Evolutionary conservation across 2,329 filamentous ascomycete genomes (phyloP).

Genomic region (Paraphoma sp.): DNA sequence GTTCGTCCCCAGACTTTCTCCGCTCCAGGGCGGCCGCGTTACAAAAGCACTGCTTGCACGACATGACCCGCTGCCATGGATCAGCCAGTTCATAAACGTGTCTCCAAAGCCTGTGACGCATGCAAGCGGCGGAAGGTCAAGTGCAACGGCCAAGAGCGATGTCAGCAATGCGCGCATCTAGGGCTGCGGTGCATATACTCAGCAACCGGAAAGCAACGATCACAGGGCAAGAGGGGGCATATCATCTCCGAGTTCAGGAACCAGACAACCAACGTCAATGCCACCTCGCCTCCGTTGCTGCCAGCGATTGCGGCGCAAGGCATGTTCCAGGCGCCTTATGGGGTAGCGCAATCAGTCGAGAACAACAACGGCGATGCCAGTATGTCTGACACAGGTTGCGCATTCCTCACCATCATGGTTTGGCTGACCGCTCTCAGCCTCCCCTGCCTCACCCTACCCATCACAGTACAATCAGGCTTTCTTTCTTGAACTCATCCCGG

Average conservation of each 20-base stretch:
- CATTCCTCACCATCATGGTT: slow-evolving; percentile 1
- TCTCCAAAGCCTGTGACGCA: slow-evolving; percentile 54
- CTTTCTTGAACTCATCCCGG: slow-evolving; percentile 53
- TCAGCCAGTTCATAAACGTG: slow-evolving; percentile 35
- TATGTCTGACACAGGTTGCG: slow-evolving; percentile 14
- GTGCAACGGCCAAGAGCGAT: slow-evolving; percentile 55
- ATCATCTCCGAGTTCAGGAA: slow-evolving; percentile 52
- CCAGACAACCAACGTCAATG: slow-evolving; percentile 27
- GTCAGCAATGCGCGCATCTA: slow-evolving; percentile 49
- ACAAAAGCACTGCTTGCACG: slow-evolving; percentile 19
- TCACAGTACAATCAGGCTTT: slow-evolving; percentile 36
- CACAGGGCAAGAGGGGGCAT: slow-evolving; percentile 48
- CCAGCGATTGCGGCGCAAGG: slow-evolving; percentile 24
- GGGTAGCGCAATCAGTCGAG: slow-evolving; percentile 20
- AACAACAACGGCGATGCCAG: slow-evolving; percentile 23
- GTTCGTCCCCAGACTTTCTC: slow-evolving; percentile 5
- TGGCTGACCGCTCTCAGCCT: slow-evolving; percentile 18
- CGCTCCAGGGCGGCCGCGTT: slow-evolving; percentile 1
- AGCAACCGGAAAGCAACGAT: slow-evolving; percentile 45
- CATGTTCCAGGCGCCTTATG: slow-evolving; percentile 16
- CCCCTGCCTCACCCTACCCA: slow-evolving; percentile 22
- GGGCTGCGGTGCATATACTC: slow-evolving; percentile 56
- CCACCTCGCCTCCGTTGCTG: slow-evolving; percentile 31
- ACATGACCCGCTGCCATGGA: slow-evolving; percentile 35
- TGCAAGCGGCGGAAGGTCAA: slow-evolving; percentile 56